phyloP scores from a whole-genome alignment of 2,329 filamentous ascomycete species.

The Arthrobotrys conoides region DNA sequence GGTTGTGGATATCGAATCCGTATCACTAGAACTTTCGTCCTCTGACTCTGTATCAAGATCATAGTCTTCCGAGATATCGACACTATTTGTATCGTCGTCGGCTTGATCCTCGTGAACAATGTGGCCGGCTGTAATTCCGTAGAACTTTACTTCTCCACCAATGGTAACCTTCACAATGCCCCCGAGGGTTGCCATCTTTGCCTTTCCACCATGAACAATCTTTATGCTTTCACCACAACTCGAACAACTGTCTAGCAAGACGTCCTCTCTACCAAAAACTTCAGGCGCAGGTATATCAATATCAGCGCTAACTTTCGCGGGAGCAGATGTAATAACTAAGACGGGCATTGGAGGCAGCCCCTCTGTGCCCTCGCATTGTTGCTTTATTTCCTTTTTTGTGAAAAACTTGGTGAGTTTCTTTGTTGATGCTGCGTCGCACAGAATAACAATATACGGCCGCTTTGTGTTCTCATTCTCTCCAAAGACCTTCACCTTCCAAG shows the following conservation, averaged over 20 bases:
- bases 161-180: slow-evolving; percentile 35
- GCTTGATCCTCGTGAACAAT: slow-evolving; percentile 7
- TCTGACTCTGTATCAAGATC: background rate
- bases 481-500: slow-evolving; percentile 62
- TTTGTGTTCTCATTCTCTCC: slow-evolving; percentile 62
- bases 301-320: background rate
- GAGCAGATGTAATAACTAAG: slow-evolving; percentile 30
- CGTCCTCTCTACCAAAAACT: slow-evolving; percentile 33
- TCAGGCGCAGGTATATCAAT: background rate
- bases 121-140: slow-evolving; percentile 42
- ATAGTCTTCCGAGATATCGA: background rate
- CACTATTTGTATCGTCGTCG: background rate
- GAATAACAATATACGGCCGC: slow-evolving; percentile 63
- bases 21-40: slow-evolving; percentile 23
- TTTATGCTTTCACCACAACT: slow-evolving; percentile 47
- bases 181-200: slow-evolving; percentile 42
- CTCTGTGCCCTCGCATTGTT: slow-evolving; percentile 42
- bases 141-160: slow-evolving; percentile 15
- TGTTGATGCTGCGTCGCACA: slow-evolving; percentile 60
- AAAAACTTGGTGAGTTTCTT: slow-evolving; percentile 62
- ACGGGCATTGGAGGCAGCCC: slow-evolving; percentile 39
- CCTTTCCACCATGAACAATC: slow-evolving; percentile 27
- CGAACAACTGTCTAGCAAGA: background rate
- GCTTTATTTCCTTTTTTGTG: slow-evolving; percentile 48
- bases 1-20: background rate